Percentiles rank a stretch among this genome's conserved stretches.
Evolutionary conservation across 1,139 yeast genomes (phyloP).

Genomic region (Hansenula lynferdii): DNA sequence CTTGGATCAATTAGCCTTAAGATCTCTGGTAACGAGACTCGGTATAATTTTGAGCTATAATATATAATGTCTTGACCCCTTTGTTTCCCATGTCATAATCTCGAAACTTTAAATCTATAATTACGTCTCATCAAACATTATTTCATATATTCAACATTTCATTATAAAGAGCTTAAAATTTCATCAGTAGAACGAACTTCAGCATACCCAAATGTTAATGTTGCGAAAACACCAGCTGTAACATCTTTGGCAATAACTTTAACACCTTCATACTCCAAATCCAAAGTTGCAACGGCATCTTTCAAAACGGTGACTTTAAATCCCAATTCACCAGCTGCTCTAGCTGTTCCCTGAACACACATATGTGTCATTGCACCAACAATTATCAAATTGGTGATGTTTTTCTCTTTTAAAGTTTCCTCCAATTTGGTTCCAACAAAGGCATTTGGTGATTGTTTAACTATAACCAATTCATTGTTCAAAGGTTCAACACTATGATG

Average conservation of each 20-base stretch:
- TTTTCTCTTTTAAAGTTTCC: constrained; percentile 5
- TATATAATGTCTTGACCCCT: background rate
- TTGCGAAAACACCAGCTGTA: constrained; percentile 11
- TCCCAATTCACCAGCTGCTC: constrained; percentile 14
- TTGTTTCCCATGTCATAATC: background rate
- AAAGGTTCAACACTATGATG: constrained; percentile 7
- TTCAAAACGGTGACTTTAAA: constrained; percentile 9
- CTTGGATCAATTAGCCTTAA: no score
- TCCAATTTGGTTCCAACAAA: constrained; percentile 10
- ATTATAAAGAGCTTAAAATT: constrained; percentile 1
- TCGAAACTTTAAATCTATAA: background rate
- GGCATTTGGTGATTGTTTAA: constrained; percentile 11
- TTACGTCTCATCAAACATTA: no score
- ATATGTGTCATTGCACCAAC: constrained; percentile 17
- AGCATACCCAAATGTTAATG: constrained; percentile 13
- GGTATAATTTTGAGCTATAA: no score
- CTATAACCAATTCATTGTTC: constrained; percentile 8
- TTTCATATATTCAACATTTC: background rate
- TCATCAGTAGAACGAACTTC: constrained; percentile 8
- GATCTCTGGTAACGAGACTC: no score
- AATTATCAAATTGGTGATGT: constrained; percentile 7
- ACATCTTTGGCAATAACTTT: constrained; percentile 10
- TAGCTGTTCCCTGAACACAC: constrained; percentile 15
- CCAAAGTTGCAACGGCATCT: constrained; percentile 15
- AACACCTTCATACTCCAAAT: constrained; percentile 12